Evolutionary conservation across 768 basidiomycete species (phyloP).

Genomic region (Candolleomyces eurysporus): DNA sequence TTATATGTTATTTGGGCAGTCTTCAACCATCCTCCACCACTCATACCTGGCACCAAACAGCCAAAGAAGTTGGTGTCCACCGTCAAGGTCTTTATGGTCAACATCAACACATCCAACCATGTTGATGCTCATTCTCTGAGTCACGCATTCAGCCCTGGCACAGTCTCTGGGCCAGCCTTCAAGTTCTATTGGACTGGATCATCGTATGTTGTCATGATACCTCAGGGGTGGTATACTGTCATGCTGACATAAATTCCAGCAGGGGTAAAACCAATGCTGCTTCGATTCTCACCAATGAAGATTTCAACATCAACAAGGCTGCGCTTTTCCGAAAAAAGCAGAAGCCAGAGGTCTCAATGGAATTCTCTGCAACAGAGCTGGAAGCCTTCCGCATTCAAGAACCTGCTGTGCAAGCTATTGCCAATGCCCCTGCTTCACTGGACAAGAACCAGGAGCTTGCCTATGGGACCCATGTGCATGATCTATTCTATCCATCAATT

Average conservation of each 20-base stretch:
- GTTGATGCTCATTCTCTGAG: neutral
- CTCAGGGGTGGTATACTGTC: too few species aligned
- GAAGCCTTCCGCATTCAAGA: neutral
- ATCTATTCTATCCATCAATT: too few species aligned
- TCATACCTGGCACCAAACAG: neutral
- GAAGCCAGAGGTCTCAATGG: neutral
- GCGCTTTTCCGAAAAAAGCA: neutral
- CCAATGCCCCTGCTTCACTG: too few species aligned
- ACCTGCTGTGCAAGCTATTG: neutral
- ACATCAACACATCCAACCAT: neutral
- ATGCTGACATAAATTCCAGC: neutral
- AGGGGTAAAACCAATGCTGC: neutral
- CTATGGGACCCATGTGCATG: conserved; percentile 3
- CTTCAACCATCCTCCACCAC: neutral
- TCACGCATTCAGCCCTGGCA: neutral
- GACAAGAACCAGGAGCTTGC: neutral
- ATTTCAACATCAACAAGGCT: neutral
- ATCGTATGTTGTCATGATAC: neutral
- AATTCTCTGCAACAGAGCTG: neutral
- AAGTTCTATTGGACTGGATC: neutral
- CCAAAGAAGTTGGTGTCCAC: neutral
- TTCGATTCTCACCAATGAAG: neutral
- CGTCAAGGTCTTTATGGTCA: neutral
- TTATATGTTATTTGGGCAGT: neutral
- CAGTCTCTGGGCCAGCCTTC: neutral